These are phyloP conservation scores for Bryoerythrophyllum caledonicum DNA, from an alignment of 225 moss, liverwort and hornwort species.

Conservation along the genomic window DNA sequence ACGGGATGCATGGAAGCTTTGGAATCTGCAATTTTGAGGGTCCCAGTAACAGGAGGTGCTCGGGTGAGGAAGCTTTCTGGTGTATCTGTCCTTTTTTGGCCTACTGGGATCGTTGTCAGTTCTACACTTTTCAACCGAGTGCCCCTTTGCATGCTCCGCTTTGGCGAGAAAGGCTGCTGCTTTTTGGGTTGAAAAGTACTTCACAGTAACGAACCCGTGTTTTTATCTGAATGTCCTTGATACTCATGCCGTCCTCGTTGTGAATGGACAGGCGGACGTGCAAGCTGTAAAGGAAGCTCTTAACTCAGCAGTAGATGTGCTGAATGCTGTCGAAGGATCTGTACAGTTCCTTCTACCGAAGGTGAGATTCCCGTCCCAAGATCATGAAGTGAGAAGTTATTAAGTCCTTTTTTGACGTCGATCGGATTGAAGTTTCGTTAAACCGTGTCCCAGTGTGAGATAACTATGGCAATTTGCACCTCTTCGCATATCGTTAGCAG, in stretches of 20 bases:
- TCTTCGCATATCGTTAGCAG: not conserved
- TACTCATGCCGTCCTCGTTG: not conserved
- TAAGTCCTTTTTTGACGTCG: not conserved
- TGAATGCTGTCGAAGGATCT: constrained; percentile 92
- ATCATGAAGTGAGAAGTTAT: not conserved
- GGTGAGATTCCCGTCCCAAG: constrained; percentile 39
- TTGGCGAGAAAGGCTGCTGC: not conserved
- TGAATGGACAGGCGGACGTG: constrained; percentile 80
- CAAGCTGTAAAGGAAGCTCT: constrained; percentile 98
- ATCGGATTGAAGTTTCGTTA: not conserved
- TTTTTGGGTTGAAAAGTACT: not conserved
- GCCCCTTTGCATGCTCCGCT: not conserved
- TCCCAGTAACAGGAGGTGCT: constrained; percentile 96
- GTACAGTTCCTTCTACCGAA: constrained; percentile 78
- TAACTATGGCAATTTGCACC: not conserved
- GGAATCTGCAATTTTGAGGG: constrained; percentile 95
- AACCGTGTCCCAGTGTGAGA: not conserved
- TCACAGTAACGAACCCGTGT: too few species aligned
- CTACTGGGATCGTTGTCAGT: not conserved
- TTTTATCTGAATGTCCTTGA: not conserved
- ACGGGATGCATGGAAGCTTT: constrained; percentile 93
- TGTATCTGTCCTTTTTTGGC: too few species aligned
- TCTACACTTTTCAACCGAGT: not conserved
- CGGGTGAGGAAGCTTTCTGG: constrained; percentile 58
- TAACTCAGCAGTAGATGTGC: constrained; percentile 93